Conservation (phyloP, 768 basidiomycete genomes). For the Artomyces pyxidatus region DNA sequence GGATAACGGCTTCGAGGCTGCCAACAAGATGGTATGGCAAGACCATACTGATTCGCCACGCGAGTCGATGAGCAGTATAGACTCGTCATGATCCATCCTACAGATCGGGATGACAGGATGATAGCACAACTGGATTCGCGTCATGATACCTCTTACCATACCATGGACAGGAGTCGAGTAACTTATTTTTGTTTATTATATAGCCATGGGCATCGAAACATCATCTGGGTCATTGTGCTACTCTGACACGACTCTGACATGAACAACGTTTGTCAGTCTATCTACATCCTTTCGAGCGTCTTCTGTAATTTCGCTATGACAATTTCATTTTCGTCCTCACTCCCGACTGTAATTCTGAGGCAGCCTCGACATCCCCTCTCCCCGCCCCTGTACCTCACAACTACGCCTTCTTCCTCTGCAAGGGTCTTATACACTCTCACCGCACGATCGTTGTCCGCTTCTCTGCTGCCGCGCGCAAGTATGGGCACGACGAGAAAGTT, state of each 20-base stretch:
- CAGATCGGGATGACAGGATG: no score
- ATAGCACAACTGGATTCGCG: no score
- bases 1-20: constrained; percentile 36
- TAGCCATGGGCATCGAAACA: no score
- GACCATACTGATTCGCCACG: constrained; percentile 5
- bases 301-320: constrained; percentile 47
- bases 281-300: constrained; percentile 32
- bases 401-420: constrained; percentile 80
- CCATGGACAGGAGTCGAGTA: no score
- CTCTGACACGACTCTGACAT: no score
- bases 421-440: constrained; percentile 65
- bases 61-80: neutral
- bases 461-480: constrained; percentile 34
- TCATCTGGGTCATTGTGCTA: no score
- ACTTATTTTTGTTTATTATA: no score
- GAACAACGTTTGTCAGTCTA: no score
- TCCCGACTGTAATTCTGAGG: constrained; percentile 85
- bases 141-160: no score
- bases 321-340: constrained; percentile 63
- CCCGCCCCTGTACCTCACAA: constrained; percentile 82
- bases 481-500: constrained; percentile 88
- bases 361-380: constrained; percentile 86
- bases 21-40: constrained; percentile 34
- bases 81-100: constrained; percentile 8
- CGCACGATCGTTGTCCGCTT: constrained; percentile 55